phyloP scores from a whole-genome alignment of 2,329 filamentous ascomycete species.

The Tympanopsis confertula region DNA sequence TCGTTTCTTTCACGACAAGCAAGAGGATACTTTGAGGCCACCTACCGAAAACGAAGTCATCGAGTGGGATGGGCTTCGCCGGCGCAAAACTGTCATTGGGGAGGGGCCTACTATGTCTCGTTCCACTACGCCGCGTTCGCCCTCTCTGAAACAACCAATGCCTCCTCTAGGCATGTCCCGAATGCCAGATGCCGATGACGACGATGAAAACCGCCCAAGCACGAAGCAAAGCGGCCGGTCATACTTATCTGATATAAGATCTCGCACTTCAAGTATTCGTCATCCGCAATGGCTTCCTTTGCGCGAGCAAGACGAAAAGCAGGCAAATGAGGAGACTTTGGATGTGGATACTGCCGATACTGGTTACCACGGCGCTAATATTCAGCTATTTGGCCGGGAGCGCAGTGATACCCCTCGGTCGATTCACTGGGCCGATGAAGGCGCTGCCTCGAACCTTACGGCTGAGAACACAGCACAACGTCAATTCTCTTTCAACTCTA shows the following conservation, averaged over 20 bases:
- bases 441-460: neutral
- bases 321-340: too few relatives aligned
- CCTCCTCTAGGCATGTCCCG: neutral
- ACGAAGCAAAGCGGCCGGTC: neutral
- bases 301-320: neutral
- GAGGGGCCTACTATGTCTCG: conserved; percentile 23
- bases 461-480: neutral
- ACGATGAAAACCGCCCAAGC: neutral
- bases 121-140: conserved; percentile 15
- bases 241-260: neutral
- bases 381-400: too few relatives aligned
- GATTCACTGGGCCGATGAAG: neutral
- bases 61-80: conserved; percentile 84
- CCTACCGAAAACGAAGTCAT: conserved; percentile 67
- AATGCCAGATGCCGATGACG: neutral
- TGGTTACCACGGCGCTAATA: too few relatives aligned
- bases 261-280: neutral
- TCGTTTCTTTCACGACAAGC: conserved; percentile 68
- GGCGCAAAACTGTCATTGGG: conserved; percentile 47
- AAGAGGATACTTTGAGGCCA: conserved; percentile 57
- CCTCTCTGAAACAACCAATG: conserved; percentile 56
- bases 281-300: neutral
- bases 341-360: too few relatives aligned
- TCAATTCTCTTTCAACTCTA: conserved; percentile 1
- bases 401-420: neutral